Percentiles rank a stretch among this genome's conserved stretches.
phyloP scores from a whole-genome alignment of 2,329 filamentous ascomycete genomes.

The Ophiostoma ulmi region DNA sequence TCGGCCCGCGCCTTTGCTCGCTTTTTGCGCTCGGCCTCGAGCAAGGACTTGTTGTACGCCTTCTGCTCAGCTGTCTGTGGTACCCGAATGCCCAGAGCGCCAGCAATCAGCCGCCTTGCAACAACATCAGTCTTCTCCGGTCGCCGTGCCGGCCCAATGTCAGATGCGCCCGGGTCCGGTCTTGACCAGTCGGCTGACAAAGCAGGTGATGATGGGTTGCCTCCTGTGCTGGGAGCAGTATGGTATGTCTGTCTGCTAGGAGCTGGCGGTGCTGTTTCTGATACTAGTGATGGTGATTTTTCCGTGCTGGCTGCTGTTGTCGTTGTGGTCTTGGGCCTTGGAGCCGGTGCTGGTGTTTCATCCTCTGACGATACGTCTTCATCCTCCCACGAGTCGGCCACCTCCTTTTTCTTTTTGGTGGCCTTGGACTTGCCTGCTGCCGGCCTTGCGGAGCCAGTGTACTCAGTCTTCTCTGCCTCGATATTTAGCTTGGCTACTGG shows the following conservation, averaged over 20 bases:
- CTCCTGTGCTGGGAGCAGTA: background rate
- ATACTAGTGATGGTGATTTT: background rate
- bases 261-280: background rate
- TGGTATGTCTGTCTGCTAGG: background rate
- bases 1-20: constrained; percentile 66
- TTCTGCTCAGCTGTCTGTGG: constrained; percentile 84
- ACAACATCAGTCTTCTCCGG: constrained; percentile 94
- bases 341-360: background rate
- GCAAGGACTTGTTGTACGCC: constrained; percentile 75
- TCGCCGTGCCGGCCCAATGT: constrained; percentile 35
- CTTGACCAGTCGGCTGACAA: constrained; percentile 19
- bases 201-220: background rate
- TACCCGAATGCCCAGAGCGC: constrained; percentile 73
- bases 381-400: constrained; percentile 75
- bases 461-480: constrained; percentile 28
- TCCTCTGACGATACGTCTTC: constrained; percentile 48
- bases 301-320: background rate
- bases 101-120: constrained; percentile 82
- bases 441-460: background rate
- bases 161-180: background rate
- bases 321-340: background rate
- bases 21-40: constrained; percentile 77
- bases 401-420: constrained; percentile 35
- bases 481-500: constrained; percentile 34
- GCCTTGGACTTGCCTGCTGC: constrained; percentile 13